Conservation (phyloP, 495 filamentous ascomycete genomes). For the Neurospora discreta region DNA sequence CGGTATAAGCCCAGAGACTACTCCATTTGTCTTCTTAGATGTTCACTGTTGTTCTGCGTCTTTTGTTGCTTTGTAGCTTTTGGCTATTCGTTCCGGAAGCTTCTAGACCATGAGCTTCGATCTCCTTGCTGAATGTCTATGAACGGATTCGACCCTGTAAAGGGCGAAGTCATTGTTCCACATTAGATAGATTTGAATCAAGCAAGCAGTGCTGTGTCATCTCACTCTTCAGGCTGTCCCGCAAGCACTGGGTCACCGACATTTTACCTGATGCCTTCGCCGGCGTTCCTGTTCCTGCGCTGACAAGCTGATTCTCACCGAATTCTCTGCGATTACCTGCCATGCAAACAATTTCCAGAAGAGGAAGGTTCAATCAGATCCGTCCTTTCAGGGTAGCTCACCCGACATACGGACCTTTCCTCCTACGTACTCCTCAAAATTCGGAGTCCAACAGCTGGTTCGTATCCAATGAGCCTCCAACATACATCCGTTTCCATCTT, state of each 20-base stretch:
- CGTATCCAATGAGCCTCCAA: neutral
- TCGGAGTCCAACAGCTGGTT: neutral
- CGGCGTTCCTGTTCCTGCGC: neutral
- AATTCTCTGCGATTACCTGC: neutral
- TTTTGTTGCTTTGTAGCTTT: no score
- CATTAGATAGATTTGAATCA: no score
- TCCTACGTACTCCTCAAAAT: neutral
- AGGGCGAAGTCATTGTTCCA: no score
- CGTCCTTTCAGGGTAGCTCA: neutral
- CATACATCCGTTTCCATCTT: neutral
- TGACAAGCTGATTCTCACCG: neutral
- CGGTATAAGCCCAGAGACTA: neutral
- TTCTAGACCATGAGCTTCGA: no score
- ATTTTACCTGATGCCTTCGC: neutral
- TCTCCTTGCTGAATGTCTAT: no score
- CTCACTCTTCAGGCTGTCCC: neutral
- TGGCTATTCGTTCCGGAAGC: no score
- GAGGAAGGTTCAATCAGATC: neutral
- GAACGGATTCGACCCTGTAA: no score
- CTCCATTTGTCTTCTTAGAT: neutral
- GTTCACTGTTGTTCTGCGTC: no score
- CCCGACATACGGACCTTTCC: neutral
- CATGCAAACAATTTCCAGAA: neutral
- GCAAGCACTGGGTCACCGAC: neutral
- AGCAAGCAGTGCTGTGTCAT: no score